Base-by-base conservation (phyloP, 2,329 filamentous ascomycete species). In the Tolypocladium album region DNA sequence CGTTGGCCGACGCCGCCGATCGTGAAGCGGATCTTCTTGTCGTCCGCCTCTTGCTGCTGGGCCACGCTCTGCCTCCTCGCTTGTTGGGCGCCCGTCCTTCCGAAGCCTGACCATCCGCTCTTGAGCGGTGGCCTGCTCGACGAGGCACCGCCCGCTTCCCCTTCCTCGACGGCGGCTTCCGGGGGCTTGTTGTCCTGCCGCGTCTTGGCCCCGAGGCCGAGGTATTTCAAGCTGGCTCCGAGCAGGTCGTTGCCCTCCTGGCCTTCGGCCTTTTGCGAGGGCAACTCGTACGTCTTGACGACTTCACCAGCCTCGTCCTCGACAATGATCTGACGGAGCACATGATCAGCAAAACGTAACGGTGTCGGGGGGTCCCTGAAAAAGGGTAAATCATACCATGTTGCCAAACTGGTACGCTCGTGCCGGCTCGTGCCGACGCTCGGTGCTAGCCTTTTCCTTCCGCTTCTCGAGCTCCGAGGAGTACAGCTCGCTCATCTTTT, bases 221-320 rank as follows among this genome's bases (percentile, higher is more conserved):
- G 79, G 61, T 81, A 81, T 67, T 82, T 83, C 42, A 83, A 73
- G 59, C 80, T 74, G 31, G 78, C 73, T 22, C 74, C 72, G 38
- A 81, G 68, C 22, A 74, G 62, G 52, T 73, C 74, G 22, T 66
- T 71, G 22, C 72, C 70, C 15, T 78, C 73, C 61, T 73, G 76
- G 20, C 69, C 69, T 15, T 78, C 76, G 0, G 65, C 62, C 63
- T 80, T 83, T 34, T 82, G 73, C 0, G 80, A 75, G 1, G 88
- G 87, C 36, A 93, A 81, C 64, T 92, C 87, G 69, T 92, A 92
- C 60, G 89, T 86, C 76, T 92, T 92, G 70, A 95, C 83, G 39
- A 95, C 90, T 70, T 95, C 90, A 52, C 90, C 90, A 66, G 92
- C 87, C 71, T 89, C 88, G 63, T 95, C 89, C 74, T 95, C 90